Evolutionary conservation across 2,329 filamentous ascomycete genomes (phyloP), one percentile per base, ranked within the genome.

Genomic region (Elsinoe arachidis): DNA sequence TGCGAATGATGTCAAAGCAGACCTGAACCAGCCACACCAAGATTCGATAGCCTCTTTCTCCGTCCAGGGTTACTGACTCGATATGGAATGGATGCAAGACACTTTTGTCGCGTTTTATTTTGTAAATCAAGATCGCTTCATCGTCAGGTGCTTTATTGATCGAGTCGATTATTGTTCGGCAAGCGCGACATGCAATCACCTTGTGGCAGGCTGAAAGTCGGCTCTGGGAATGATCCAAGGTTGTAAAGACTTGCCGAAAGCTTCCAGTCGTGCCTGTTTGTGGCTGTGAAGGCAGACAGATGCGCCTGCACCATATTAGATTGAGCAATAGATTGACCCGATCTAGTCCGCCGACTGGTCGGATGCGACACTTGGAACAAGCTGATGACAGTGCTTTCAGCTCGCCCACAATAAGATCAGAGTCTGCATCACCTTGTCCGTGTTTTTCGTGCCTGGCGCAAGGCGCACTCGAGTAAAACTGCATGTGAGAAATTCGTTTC

Each of bases 191-290:
- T 30, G 26, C 26, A 30, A 30, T 30, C 26, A 30, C 26, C 26
- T 30, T 30, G 26, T 30, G 26, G 7, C 26, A 30, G 26, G 26
- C 26, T 30, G 26, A 30, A 30, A 30, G 26, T 30, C 26, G 26
- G 26, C 26, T 30, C 26, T 30, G 26, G 7, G 7, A 30, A 30
- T 30, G 26, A 30, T 30, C 26, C 26, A 26, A 26, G 23, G 23
- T 11, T 44, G 41, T 44, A 15, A 44, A 44, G 41, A 44, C 41
- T 44, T 53, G 49, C 49, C 49, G 49, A 53, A 53, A 39, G 34
- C 17, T 53, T 53, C 49, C 49, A 53, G 33, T 35, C n/a, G 47
- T 52, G 47, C 21, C 47, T 52, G 47, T 52, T 26, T 43, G 15
- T 43, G 41, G 41, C 12, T 46, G 41, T 46, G 41, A 26, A n/a